Conservation (phyloP, 1,284 basidiomycete genomes). For the Exobasidium cylindrosporum region DNA sequence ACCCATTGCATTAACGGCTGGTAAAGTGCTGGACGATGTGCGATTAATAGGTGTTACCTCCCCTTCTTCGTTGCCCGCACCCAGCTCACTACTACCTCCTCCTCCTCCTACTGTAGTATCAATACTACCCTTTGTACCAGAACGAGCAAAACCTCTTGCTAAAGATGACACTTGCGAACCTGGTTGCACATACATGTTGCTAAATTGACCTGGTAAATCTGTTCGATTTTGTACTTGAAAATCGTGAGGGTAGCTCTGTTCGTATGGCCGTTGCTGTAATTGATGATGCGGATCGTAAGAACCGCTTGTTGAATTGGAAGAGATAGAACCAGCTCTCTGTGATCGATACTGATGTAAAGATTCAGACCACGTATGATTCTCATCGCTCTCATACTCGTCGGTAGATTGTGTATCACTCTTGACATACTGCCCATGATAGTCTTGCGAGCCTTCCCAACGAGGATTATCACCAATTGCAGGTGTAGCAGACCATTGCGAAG, state of each 20-base stretch:
- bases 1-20: slow-evolving; percentile 4
- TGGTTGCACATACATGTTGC: slow-evolving; percentile 19
- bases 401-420: slow-evolving; percentile 23
- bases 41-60: slow-evolving; percentile 37
- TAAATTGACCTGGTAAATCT: background rate
- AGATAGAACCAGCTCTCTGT: background rate
- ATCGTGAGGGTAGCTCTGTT: background rate
- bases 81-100: slow-evolving; percentile 7
- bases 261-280: background rate
- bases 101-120: slow-evolving; percentile 30
- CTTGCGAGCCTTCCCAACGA: slow-evolving; percentile 5
- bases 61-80: slow-evolving; percentile 27
- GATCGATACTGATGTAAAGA: background rate
- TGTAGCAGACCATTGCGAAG: slow-evolving; percentile 22
- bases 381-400: slow-evolving; percentile 6
- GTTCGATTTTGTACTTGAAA: background rate
- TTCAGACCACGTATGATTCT: background rate
- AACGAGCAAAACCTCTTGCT: slow-evolving; percentile 17
- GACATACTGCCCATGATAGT: slow-evolving; percentile 18
- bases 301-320: background rate
- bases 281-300: background rate
- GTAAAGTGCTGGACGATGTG: background rate
- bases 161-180: slow-evolving; percentile 9
- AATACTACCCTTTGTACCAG: slow-evolving; percentile 25
- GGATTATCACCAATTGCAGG: slow-evolving; percentile 15